Evolutionary conservation across 108 stramenopile species (phyloP).

Genomic region (Discostella pseudostelligera): DNA sequence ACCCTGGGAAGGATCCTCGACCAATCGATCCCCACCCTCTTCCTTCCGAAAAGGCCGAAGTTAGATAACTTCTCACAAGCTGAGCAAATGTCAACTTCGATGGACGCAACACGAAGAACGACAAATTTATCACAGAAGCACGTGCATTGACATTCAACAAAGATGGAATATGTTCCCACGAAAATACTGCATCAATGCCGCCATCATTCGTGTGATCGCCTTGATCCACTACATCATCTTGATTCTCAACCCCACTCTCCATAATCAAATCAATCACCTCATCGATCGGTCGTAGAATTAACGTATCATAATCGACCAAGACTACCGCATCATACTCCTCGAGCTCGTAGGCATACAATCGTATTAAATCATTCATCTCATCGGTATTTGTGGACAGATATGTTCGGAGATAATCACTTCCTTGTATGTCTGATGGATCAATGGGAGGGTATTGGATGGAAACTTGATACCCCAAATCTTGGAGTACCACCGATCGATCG

Average conservation of each 20-base stretch:
- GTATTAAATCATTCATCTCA: slow-evolving; percentile 25
- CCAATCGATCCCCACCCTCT: slow-evolving; percentile 55
- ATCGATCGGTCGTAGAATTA: slow-evolving; percentile 33
- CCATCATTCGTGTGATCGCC: not conserved
- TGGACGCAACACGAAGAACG: slow-evolving; percentile 39
- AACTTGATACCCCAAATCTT: slow-evolving; percentile 36
- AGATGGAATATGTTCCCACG: slow-evolving; percentile 43
- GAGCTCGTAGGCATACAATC: slow-evolving; percentile 35
- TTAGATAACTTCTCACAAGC: slow-evolving; percentile 4
- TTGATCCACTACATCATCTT: not conserved
- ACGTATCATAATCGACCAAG: slow-evolving; percentile 43
- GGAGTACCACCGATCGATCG: slow-evolving; percentile 28
- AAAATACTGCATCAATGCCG: slow-evolving; percentile 36
- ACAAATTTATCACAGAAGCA: slow-evolving; percentile 40
- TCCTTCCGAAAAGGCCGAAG: slow-evolving; percentile 21
- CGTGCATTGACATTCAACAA: slow-evolving; percentile 10
- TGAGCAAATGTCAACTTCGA: slow-evolving; percentile 26
- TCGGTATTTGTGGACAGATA: slow-evolving; percentile 7
- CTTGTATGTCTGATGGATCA: not conserved
- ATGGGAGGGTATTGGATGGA: slow-evolving; percentile 17
- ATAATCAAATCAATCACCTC: slow-evolving; percentile 36
- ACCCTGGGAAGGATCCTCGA: slow-evolving; percentile 56
- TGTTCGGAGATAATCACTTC: slow-evolving; percentile 25
- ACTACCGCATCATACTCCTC: slow-evolving; percentile 39
- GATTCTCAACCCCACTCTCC: not conserved